Conservation (phyloP, 345 rosid species). For the Xanthoceras sorbifolium region DNA sequence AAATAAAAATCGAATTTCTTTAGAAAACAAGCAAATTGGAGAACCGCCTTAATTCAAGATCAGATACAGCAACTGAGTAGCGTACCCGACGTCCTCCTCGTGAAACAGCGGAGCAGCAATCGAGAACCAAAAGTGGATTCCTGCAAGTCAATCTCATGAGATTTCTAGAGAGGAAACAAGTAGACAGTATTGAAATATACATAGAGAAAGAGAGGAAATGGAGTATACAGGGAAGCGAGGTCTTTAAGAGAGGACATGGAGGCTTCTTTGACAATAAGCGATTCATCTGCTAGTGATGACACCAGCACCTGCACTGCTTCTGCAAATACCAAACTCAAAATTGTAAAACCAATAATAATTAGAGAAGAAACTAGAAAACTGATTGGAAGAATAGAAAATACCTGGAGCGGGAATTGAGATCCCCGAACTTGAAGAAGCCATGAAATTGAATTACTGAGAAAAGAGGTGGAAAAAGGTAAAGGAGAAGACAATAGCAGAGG, state of each 20-base stretch:
- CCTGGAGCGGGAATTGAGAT: slow-evolving; percentile 75
- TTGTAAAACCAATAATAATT: not conserved
- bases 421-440: slow-evolving; percentile 88
- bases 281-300: slow-evolving; percentile 85
- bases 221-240: slow-evolving; percentile 59
- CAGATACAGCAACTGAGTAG: not conserved
- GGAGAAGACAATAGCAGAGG: no score
- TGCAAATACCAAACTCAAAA: slow-evolving; percentile 30
- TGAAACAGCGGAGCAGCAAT: slow-evolving; percentile 80
- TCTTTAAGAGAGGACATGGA: slow-evolving; percentile 89
- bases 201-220: not conserved
- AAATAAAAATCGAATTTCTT: not conserved
- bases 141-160: slow-evolving; percentile 35
- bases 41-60: not conserved
- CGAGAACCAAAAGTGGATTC: slow-evolving; percentile 93
- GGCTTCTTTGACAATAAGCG: slow-evolving; percentile 65
- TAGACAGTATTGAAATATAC: not conserved
- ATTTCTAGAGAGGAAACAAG: not conserved
- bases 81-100: slow-evolving; percentile 89
- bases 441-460: slow-evolving; percentile 22
- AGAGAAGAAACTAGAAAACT: slow-evolving; percentile 13
- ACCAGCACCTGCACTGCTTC: slow-evolving; percentile 89
- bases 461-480: not conserved
- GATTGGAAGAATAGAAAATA: slow-evolving; percentile 22
- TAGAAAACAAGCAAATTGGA: no score